Base-by-base conservation (phyloP, 805 yeast genomes). In the Metschnikowia rubicola region DNA sequence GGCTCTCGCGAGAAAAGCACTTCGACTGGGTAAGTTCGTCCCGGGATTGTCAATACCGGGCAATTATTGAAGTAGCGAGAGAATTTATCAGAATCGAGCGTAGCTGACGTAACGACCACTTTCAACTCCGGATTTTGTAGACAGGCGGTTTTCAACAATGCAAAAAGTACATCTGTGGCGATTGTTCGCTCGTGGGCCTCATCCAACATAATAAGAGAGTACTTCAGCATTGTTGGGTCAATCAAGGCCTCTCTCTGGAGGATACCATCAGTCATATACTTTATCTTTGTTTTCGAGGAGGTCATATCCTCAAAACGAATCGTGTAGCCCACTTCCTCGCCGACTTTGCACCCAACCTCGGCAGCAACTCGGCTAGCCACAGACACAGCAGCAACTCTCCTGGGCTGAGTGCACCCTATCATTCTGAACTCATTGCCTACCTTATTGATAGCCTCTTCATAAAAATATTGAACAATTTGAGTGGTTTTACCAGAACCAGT, bases 241-340 rank as follows among this genome's bases (percentile, higher is more conserved):
- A 77, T 67, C 41, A 92, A 67, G 4, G 95, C 92, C 65, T 94
- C 99, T 52, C 92, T 74, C 59, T 91, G 83, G 13, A 94, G 74
- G 88, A 92, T 91, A 73, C 99, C 99, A 67, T 94, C 99, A 0
- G 99, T 94, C 95, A 94, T 83, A 63, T 91, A 94, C 67, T 90
- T 88, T 48, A 94, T 83, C 35, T 71, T 71, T 0, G 99, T 94
- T 21, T 63, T 62, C 0, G 75, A 70, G 21, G 83, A 71, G 7
- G 53, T 52, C 19, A 40, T 63, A 58, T 90, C 95, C 56, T 92
- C 97, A 61, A 92, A 92, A 59, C 98, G 75, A 47, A 92, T 86
- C 1, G 90, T 74, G 60, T 84, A 91, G 1, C 97, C 98, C 4
- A 92, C 97, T 58, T 80, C 81, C 2, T 78, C 66, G 2, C 96